Evolutionary conservation across 306 rosid genomes (phyloP), one percentile per base, ranked within the genome.

Genomic region (Rosa multiflora): DNA sequence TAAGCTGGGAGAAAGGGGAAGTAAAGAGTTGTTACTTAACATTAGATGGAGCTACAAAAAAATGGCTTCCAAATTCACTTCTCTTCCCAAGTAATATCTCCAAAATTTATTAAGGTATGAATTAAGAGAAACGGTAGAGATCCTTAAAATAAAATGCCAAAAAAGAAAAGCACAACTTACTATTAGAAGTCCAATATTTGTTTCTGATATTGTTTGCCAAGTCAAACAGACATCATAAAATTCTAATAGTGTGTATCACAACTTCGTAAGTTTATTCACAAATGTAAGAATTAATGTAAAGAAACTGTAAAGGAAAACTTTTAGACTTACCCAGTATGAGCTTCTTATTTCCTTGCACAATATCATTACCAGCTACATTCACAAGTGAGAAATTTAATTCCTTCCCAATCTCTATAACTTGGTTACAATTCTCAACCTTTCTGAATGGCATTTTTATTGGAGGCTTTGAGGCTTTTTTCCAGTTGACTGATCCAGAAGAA

Each of bases 381-480:
- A 96, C 99, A 46, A 96, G 91, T 51, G 99, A 96, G 83, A 96
- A 89, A 75, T 89, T 96, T 75, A 96, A 81, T 51, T 90, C 85
- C 88, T 89, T 93, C 78, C 99, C 99, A 70, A 96, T 86, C 86
- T 83, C 71, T 81, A 96, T 83, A 81, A 96, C 96, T 90, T 96
- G 99, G 84, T 96, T 96, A 89, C 97, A 91, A 76, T 96, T 96
- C 96, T 96, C 99, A 59, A 96, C 96, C 86, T 96, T 96, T 80
- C 98, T 91, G 78, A 96, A 96, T 37, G 99, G 99, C 98, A 96
- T 93, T 93, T 91, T 87, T 83, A 96, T 91, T 63, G 99, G 99
- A 83, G 99, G 99, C 88, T 96, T 96, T 72, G 99, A 77, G 11
- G 99, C 98, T 87, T 81, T 89, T 85, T 96, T 96, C 99, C 99